Base-by-base conservation (phyloP, 768 basidiomycete genomes). In the Hebeloma cylindrosporum region DNA sequence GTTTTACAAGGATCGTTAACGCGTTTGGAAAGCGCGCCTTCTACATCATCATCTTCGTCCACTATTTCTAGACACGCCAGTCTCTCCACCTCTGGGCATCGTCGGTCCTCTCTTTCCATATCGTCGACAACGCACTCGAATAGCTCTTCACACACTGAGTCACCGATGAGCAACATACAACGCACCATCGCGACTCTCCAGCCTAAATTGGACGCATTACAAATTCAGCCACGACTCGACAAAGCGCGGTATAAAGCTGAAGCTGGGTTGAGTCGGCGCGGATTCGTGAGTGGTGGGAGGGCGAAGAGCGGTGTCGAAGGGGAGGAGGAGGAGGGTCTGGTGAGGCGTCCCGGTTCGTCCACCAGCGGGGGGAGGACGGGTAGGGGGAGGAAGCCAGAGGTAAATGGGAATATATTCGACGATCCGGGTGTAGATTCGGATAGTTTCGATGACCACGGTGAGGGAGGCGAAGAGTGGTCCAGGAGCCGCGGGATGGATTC, bases 201-300 rank as follows among this genome's bases (percentile, higher is more conserved):
- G 45, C 65, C 68, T 23, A 61, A 60, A 28, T 43, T 65, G 3
- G 59, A 61, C 13, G 47, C 53, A 32, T 36, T 50, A 49, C 48
- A 34, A 48, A 30, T 66, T 9, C 73, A 79, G 55, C 82, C 82
- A 0, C 73, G 66, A 32, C 58, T 85, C 18, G 83, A 85, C 45
- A 75, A 77, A 22, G 83, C 80, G 18, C 65, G 81, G 48, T 86
- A 78, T 62, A 86, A 86, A 62, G 84, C 83, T 0, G 84, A 86
- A 60, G 85, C 83, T 14, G 84, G 83, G 13, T 53, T 87, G 23
- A 79, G 72, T 48, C 67, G 67, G 53, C 68, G 82, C 3, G 85
- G 83, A 29, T 86, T 75, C 51, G 75, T 84, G 26, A 60, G 64
- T 29, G 54, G 52, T 47, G 45, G 46, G 62, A 69, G 38, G 63